These are phyloP conservation scores for Cutaneotrichosporon cyanovorans DNA, from an alignment of 1,284 basidiomycete species.

Conservation along the genomic window DNA sequence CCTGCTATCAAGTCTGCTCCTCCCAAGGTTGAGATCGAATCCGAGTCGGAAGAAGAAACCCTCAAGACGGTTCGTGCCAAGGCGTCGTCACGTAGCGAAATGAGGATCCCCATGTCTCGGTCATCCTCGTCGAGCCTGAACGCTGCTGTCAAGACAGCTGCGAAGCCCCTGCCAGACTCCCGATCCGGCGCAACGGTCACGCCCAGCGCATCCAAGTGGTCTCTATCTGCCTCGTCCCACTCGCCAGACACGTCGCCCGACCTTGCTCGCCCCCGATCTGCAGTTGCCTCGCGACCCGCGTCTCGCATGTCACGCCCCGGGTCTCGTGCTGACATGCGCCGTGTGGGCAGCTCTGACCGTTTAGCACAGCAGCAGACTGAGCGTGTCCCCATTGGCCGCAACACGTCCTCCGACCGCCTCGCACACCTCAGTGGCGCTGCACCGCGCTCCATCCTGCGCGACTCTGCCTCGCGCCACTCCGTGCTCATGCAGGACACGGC, in stretches of 20 bases:
- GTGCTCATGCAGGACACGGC: constrained; percentile 2
- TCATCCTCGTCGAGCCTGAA: not conserved
- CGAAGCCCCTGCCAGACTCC: too few relatives aligned
- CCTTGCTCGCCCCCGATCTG: not conserved
- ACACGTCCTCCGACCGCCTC: too few relatives aligned
- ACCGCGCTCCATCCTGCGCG: too few relatives aligned
- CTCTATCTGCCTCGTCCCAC: constrained; percentile 10
- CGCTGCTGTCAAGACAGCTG: too few relatives aligned
- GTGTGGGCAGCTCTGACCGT: not conserved
- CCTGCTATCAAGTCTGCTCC: not conserved
- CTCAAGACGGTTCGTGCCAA: constrained; percentile 8
- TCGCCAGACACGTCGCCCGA: constrained; percentile 3
- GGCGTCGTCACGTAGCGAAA: constrained; percentile 4
- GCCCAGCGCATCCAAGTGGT: constrained; percentile 15
- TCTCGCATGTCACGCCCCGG: not conserved
- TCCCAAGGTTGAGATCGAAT: constrained; percentile 2
- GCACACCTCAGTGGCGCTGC: too few relatives aligned
- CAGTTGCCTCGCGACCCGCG: constrained; percentile 4
- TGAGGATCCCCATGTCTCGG: not conserved
- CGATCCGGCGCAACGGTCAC: not conserved
- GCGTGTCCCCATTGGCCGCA: too few relatives aligned
- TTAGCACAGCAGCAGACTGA: not conserved
- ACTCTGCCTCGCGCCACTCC: too few relatives aligned
- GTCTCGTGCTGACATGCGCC: constrained; percentile 2
- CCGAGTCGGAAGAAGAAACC: constrained; percentile 17